Evolutionary conservation across 2,329 filamentous ascomycete genomes (phyloP), one percentile per base, ranked within the genome.

Genomic region (Pyrenophora teres): DNA sequence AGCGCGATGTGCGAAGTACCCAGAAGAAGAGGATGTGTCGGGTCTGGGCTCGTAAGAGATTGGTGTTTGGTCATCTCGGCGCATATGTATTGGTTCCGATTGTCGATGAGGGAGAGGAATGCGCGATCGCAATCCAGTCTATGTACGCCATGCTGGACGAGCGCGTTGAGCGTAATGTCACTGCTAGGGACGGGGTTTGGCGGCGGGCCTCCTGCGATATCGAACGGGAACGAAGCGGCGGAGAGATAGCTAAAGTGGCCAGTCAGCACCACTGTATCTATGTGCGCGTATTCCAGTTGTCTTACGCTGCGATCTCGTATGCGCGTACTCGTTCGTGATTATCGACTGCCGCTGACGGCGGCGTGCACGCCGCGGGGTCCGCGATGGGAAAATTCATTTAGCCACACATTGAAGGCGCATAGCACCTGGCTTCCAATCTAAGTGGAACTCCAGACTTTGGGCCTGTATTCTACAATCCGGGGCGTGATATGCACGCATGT

Each of bases 81-180:
- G 33, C 54, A 56, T 42, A 56, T 47, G 38, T 49, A 56, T 19
- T 56, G 54, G 31, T 21, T 50, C 19, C 35, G 41, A 35, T 53
- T 50, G 27, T 57, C 54, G n/a, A 57, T 51, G 25, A 57, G 39
- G 30, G 54, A 57, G 40, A 57, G 47, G 46, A 57, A 54, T 6
- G 54, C 54, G 40, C 54, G 50, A 31, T 57, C 54, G 40, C 51
- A 54, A 4, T 57, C 46, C 46, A 57, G 37, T 36, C 19, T 36
- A 37, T 51, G 43, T 8, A 41, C 46, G 37, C 54, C 54, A 51
- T 54, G 46, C 37, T 57, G 51, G 35, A 54, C 54, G 35, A 57
- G 47, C 4, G 50, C 51, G 37, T 57, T 57, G 31, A 57, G 50
- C 33, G 50, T 53, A 36, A 56, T 43, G 42, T 56, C 54, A 36